Conservation (phyloP, 2,329 filamentous ascomycete species). For the Fusarium xyrophilum region DNA sequence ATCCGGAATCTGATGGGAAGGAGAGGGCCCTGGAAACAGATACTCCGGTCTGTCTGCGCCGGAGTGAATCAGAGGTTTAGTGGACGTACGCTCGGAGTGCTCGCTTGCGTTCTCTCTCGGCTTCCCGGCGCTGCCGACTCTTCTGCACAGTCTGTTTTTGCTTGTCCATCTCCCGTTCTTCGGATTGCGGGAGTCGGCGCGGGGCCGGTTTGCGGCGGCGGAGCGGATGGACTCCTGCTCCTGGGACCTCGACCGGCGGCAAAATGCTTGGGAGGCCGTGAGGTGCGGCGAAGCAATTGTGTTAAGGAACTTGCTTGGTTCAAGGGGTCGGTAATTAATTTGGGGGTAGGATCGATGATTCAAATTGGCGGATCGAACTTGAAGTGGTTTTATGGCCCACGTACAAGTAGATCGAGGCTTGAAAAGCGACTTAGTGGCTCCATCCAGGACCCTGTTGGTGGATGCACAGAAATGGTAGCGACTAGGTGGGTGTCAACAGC, state of each 20-base stretch:
- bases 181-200: constrained; percentile 36
- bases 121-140: constrained; percentile 41
- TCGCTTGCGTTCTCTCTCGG: constrained; percentile 43
- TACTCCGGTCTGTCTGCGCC: neutral
- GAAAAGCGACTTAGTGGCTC: constrained; percentile 37
- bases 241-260: constrained; percentile 40
- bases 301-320: neutral
- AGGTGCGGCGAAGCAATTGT: constrained; percentile 2
- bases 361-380: constrained; percentile 39
- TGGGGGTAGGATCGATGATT: constrained; percentile 27
- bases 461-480: constrained; percentile 20
- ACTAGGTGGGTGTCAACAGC: constrained; percentile 11
- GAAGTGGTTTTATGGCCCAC: constrained; percentile 41
- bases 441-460: constrained; percentile 39
- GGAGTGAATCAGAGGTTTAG: neutral
- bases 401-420: constrained; percentile 35
- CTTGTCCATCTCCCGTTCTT: constrained; percentile 42
- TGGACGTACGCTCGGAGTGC: constrained; percentile 40
- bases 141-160: constrained; percentile 42
- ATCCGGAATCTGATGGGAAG: constrained; percentile 2
- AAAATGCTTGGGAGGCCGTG: constrained; percentile 23
- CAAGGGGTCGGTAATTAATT: constrained; percentile 17
- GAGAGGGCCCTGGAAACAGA: neutral
- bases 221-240: constrained; percentile 34
- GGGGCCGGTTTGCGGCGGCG: constrained; percentile 40